Evolutionary conservation across 2,329 filamentous ascomycete species (phyloP).

Genomic region (Lecanoromycetidae sp.): DNA sequence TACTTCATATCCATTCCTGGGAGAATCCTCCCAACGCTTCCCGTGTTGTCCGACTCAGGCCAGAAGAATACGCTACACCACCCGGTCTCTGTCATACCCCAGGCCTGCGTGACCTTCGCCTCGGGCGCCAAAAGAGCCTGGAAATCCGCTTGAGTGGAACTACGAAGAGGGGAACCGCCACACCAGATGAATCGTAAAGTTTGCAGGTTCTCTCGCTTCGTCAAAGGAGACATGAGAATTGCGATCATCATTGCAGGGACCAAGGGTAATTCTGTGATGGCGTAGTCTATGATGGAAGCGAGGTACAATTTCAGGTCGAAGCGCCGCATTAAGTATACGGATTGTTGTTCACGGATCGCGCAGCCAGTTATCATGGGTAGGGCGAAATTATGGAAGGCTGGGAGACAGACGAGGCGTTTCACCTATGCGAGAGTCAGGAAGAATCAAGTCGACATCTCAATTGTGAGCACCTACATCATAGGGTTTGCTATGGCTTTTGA

Average conservation of each 20-base stretch:
- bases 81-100: constrained; percentile 36
- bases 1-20: constrained; percentile 37
- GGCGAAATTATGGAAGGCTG: constrained; percentile 42
- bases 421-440: background rate
- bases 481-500: constrained; percentile 2
- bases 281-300: constrained; percentile 33
- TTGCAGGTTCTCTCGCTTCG: constrained; percentile 34
- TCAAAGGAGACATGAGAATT: constrained; percentile 38
- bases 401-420: constrained; percentile 19
- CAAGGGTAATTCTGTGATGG: constrained; percentile 38
- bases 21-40: constrained; percentile 32
- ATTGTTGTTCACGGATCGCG: constrained; percentile 29
- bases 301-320: constrained; percentile 41
- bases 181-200: constrained; percentile 27
- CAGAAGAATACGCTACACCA: constrained; percentile 31
- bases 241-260: constrained; percentile 45
- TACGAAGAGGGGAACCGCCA: constrained; percentile 41
- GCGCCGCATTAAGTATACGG: constrained; percentile 35
- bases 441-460: no score
- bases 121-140: constrained; percentile 31
- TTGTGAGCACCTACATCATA: constrained; percentile 3
- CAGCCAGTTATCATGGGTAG: constrained; percentile 26
- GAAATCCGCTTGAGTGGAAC: constrained; percentile 37
- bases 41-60: constrained; percentile 31
- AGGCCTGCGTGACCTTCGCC: constrained; percentile 37